phyloP scores from a whole-genome alignment of 164 flowering plant genomes.

The Akebia trifoliata region DNA sequence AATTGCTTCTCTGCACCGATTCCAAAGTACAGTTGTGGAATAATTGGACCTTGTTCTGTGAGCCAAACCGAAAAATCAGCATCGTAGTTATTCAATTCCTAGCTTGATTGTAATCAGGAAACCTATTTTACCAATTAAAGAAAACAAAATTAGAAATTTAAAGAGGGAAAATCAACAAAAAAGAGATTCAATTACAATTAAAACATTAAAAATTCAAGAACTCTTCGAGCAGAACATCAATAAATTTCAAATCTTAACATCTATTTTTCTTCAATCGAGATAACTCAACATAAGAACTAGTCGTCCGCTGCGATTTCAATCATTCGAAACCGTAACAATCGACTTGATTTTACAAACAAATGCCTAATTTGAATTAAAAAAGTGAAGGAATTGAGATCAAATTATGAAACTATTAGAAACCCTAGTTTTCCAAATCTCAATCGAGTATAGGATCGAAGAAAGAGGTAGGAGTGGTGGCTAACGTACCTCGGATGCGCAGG shows the following conservation, averaged over 20 bases:
- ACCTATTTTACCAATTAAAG: neutral
- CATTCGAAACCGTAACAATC: neutral
- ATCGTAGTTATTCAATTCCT: slow-evolving; percentile 2
- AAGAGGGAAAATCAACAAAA: neutral
- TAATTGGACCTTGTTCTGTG: neutral
- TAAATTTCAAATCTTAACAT: neutral
- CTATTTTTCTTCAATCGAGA: neutral
- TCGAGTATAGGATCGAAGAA: neutral
- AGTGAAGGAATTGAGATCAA: neutral
- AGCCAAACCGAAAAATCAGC: slow-evolving; percentile 2
- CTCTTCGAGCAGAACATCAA: neutral
- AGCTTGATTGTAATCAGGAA: neutral
- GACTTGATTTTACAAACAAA: neutral
- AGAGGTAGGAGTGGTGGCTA: neutral
- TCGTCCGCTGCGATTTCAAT: neutral
- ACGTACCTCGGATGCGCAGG: slow-evolving; percentile 9
- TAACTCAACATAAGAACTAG: too few relatives aligned
- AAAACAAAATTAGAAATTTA: neutral
- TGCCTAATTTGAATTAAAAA: neutral
- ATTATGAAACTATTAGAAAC: neutral
- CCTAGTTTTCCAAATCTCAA: neutral
- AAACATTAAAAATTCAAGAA: neutral
- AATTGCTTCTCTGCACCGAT: slow-evolving; percentile 11
- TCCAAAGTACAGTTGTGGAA: slow-evolving; percentile 2
- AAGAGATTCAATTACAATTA: neutral